phyloP scores from a whole-genome alignment of 352 stramenopile species.

The Phytophthora chlamydospora region DNA sequence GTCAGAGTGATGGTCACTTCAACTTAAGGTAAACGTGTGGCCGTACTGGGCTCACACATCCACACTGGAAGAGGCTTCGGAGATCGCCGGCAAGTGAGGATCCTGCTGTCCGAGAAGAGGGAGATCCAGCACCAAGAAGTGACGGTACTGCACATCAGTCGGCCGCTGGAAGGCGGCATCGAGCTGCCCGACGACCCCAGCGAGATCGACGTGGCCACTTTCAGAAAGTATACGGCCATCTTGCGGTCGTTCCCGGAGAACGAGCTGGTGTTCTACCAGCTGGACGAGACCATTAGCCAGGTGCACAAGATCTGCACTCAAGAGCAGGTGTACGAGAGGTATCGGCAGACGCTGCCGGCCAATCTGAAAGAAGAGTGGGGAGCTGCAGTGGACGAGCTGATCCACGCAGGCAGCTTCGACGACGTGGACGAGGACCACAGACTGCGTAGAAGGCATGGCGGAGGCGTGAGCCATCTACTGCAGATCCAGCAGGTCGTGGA shows the following conservation, averaged over 20 bases:
- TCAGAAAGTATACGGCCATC: constrained; percentile 79
- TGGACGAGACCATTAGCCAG: constrained; percentile 69
- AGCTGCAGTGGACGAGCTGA: constrained; percentile 59
- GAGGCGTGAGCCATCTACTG: constrained; percentile 47
- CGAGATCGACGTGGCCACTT: constrained; percentile 77
- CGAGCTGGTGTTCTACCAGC: constrained; percentile 70
- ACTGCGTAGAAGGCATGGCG: constrained; percentile 22
- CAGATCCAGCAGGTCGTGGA: constrained; percentile 83
- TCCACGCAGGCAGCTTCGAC: constrained; percentile 53
- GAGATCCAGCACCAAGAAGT: constrained; percentile 59
- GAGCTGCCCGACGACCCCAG: constrained; percentile 71
- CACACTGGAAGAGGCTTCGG: constrained; percentile 56
- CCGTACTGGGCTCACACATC: constrained; percentile 64
- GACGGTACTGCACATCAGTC: constrained; percentile 73
- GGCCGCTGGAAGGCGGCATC: constrained; percentile 69
- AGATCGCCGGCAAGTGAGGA: constrained; percentile 63
- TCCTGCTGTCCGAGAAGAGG: constrained; percentile 71
- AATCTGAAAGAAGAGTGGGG: constrained; percentile 66
- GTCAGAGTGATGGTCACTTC: constrained; percentile 27
- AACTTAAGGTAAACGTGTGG: constrained; percentile 58
- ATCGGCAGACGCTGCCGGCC: constrained; percentile 48
- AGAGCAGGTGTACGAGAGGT: constrained; percentile 49
- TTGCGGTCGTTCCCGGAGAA: constrained; percentile 77
- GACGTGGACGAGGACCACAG: constrained; percentile 37
- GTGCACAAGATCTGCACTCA: constrained; percentile 64